Conservation (phyloP, 2,329 filamentous ascomycete genomes). For the Ceratocystis ficicola region DNA sequence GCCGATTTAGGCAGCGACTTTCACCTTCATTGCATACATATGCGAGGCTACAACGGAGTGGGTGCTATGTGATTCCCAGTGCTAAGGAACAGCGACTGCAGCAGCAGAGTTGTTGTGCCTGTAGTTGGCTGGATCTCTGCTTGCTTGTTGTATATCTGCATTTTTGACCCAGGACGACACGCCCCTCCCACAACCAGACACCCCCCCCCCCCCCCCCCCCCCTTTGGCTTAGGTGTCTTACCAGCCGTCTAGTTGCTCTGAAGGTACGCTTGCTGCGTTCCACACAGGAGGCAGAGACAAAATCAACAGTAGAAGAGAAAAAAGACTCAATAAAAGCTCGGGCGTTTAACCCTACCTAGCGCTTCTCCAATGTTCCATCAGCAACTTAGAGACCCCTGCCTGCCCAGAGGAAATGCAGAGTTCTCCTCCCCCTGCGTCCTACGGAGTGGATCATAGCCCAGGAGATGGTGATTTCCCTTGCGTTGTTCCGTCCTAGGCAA, state of each 20-base stretch:
- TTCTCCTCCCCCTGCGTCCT: neutral
- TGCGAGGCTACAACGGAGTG: neutral
- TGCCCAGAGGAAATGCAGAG: neutral
- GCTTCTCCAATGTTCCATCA: neutral
- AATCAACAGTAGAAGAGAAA: neutral
- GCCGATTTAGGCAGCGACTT: neutral
- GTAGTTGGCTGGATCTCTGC: neutral
- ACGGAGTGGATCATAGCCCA: neutral
- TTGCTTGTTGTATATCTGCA: neutral
- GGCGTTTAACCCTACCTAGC: neutral
- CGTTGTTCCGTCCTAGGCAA: neutral
- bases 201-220: no score
- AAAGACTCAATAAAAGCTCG: conserved; percentile 4
- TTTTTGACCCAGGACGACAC: neutral
- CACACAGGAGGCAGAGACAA: neutral
- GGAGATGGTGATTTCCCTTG: conserved; percentile 4
- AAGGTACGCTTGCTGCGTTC: neutral
- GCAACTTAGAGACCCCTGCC: neutral
- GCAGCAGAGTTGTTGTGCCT: neutral
- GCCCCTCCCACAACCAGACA: no score
- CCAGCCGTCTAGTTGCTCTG: neutral
- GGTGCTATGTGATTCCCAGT: neutral
- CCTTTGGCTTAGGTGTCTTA: neutral
- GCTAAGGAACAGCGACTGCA: neutral
- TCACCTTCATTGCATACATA: neutral